These are phyloP conservation scores for Exsudoporus frostii DNA, from an alignment of 768 basidiomycete genomes.

Conservation along the genomic window DNA sequence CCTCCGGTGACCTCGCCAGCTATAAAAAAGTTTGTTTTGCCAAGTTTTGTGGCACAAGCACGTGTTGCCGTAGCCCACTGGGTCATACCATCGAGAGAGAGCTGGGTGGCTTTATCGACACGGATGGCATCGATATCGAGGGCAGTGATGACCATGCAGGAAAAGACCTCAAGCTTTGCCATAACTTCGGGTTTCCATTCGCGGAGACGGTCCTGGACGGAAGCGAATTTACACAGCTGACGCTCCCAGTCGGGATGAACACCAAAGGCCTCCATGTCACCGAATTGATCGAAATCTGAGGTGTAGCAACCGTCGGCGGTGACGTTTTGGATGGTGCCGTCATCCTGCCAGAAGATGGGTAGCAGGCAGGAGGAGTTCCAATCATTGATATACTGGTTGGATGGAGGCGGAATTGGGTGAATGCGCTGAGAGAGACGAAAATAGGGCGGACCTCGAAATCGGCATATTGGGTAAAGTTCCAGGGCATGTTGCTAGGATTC, in stretches of 20 bases:
- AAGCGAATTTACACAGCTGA: conserved; percentile 92
- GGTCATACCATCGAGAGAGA: conserved; percentile 78
- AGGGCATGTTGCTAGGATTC: conserved; percentile 69
- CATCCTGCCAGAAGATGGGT: conserved; percentile 79
- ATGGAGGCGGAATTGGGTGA: not conserved
- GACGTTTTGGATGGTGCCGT: conserved; percentile 54
- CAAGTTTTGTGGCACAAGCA: conserved; percentile 64
- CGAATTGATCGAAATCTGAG: conserved; percentile 93
- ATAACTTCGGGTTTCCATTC: conserved; percentile 86
- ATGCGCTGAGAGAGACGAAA: not conserved
- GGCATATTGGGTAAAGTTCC: conserved; percentile 81
- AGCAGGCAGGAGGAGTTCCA: conserved; percentile 73
- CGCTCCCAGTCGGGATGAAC: conserved; percentile 93
- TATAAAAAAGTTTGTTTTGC: conserved; percentile 88
- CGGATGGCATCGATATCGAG: conserved; percentile 93
- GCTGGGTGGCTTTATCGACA: conserved; percentile 92
- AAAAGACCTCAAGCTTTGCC: conserved; percentile 71
- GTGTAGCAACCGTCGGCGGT: conserved; percentile 65
- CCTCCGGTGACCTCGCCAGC: conserved; percentile 94
- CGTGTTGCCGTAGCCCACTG: conserved; percentile 73
- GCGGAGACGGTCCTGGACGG: conserved; percentile 92
- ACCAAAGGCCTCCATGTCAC: conserved; percentile 97
- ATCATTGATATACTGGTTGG: conserved; percentile 54
- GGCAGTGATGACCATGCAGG: conserved; percentile 83
- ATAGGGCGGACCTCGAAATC: conserved; percentile 63